These are phyloP conservation scores for Cladosporium cucumerinum DNA, from an alignment of 2,329 filamentous ascomycete species.

Conservation along the genomic window DNA sequence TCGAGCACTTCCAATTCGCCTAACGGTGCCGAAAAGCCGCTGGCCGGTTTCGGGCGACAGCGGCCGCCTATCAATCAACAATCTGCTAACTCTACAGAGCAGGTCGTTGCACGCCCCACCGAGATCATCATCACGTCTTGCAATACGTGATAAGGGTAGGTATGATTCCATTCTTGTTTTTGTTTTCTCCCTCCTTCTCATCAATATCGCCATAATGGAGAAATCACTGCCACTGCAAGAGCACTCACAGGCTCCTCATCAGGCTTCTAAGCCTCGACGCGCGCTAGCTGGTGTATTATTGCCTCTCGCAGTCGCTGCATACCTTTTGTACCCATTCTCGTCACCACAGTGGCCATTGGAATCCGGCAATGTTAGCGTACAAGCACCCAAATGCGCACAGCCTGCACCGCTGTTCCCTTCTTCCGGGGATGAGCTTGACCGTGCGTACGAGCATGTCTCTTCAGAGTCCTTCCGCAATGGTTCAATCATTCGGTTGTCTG, in stretches of 20 bases:
- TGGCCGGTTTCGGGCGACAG: background rate
- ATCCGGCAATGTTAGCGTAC: background rate
- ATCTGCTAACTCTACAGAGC: slow-evolving; percentile 4
- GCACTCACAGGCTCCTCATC: slow-evolving; percentile 20
- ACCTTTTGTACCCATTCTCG: slow-evolving; percentile 10
- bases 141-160: slow-evolving; percentile 10
- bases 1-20: background rate
- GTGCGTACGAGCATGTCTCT: slow-evolving; percentile 32
- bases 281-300: slow-evolving; percentile 19
- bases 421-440: slow-evolving; percentile 25
- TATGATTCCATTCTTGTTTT: background rate
- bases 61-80: background rate
- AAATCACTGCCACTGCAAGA: slow-evolving; percentile 26
- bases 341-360: background rate
- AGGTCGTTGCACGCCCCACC: slow-evolving; percentile 9
- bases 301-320: slow-evolving; percentile 7
- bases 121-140: slow-evolving; percentile 4
- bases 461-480: slow-evolving; percentile 32
- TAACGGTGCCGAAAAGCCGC: background rate
- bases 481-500: slow-evolving; percentile 48
- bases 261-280: slow-evolving; percentile 20
- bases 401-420: slow-evolving; percentile 29
- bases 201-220: slow-evolving; percentile 24
- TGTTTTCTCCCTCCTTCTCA: background rate
- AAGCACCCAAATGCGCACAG: slow-evolving; percentile 26